phyloP scores from a whole-genome alignment of 768 basidiomycete species.

The Termitomyces sp. region DNA sequence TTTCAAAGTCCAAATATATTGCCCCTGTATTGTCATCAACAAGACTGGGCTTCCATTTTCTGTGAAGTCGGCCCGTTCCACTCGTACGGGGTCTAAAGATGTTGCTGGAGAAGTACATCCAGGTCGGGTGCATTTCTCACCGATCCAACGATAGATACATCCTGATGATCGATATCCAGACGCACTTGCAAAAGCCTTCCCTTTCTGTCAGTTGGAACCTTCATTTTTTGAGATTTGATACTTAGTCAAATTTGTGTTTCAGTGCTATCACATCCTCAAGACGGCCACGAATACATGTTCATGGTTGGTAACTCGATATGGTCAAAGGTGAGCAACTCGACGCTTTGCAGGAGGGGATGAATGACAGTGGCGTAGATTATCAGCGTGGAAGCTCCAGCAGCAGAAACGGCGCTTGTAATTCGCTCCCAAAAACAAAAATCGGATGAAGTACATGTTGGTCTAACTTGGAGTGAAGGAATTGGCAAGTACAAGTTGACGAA shows the following conservation, averaged over 20 bases:
- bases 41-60: constrained; percentile 86
- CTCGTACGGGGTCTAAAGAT: constrained; percentile 62
- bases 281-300: constrained; percentile 82
- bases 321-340: constrained; percentile 62
- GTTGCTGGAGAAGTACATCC: constrained; percentile 75
- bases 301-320: constrained; percentile 78
- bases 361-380: constrained; percentile 30
- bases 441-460: constrained; percentile 73
- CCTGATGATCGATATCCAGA: constrained; percentile 25
- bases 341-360: neutral
- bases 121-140: constrained; percentile 36
- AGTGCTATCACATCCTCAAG: constrained; percentile 86
- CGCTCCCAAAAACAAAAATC: constrained; percentile 55
- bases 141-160: neutral
- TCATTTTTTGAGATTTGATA: neutral
- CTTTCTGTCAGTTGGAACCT: constrained; percentile 64
- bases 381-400: constrained; percentile 86
- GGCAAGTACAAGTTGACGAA: constrained; percentile 97
- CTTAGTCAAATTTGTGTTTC: neutral
- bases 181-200: constrained; percentile 46
- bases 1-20: constrained; percentile 93
- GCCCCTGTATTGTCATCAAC: constrained; percentile 87
- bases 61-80: constrained; percentile 58
- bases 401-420: constrained; percentile 80
- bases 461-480: constrained; percentile 91